A percentile compares a stretch with the other conserved stretches of the same genome.
These are phyloP conservation scores for Tricholoma terreum DNA, from an alignment of 768 basidiomycete genomes.

Conservation along the genomic window DNA sequence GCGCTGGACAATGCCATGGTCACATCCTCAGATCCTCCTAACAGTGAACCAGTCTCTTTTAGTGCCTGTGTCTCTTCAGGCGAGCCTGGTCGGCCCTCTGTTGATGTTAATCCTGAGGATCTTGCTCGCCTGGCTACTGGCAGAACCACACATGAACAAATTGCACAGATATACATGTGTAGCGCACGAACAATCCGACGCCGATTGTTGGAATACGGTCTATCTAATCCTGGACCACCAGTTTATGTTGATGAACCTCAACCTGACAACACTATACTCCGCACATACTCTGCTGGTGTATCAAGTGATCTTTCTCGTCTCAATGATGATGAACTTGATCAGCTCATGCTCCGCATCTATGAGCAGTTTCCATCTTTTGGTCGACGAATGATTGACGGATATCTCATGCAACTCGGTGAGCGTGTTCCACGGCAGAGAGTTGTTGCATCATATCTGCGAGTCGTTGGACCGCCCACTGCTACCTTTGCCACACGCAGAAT, in stretches of 20 bases:
- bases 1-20: background rate
- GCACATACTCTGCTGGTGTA: too few species aligned
- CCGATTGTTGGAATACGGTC: conserved; percentile 14
- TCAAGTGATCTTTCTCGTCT: background rate
- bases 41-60: background rate
- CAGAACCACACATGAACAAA: conserved; percentile 4
- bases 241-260: conserved; percentile 12
- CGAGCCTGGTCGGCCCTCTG: background rate
- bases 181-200: conserved; percentile 15
- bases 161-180: conserved; percentile 7
- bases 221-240: conserved; percentile 12
- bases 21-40: background rate
- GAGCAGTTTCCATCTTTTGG: conserved; percentile 21
- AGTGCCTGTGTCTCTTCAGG: background rate
- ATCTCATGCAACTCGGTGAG: conserved; percentile 12
- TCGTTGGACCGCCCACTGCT: conserved; percentile 13
- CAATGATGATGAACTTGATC: conserved; percentile 17
- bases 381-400: conserved; percentile 19
- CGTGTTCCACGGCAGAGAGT: too few species aligned
- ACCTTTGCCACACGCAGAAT: conserved; percentile 7
- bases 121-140: conserved; percentile 6
- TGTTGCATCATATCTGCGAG: conserved; percentile 17
- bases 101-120: conserved; percentile 6
- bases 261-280: conserved; percentile 1
- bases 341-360: conserved; percentile 13